Base-by-base conservation (phyloP, 805 yeast species). In the Yamadazyma takamatsuzukensis region DNA sequence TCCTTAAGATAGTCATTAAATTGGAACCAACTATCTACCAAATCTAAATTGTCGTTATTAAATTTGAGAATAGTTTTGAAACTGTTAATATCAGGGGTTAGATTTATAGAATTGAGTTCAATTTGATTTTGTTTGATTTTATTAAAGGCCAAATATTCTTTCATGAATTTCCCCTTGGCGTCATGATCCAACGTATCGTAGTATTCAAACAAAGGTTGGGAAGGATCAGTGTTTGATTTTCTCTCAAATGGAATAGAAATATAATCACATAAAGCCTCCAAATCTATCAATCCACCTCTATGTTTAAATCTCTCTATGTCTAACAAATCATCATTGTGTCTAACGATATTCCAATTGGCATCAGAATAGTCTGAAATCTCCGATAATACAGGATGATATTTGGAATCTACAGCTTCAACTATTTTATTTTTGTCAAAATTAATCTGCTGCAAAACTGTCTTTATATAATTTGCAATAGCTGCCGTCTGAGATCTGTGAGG, bases 101-200 rank as follows among this genome's bases (percentile, higher is more conserved):
- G 23, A 5, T 35, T 24, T 15, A 32, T 37, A 12, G 49, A 46
- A 21, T 49, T 37, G 2, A 39, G 33, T 35, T 64, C 71, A 2
- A 64, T 41, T 12, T 47, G 34, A n/a, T 47, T 34, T 33, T 64
- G 66, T 33, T 54, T 56, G 10, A 26, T 15, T 18, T 29, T 33
- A 38, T 54, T 54, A 43, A 47, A 55, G 3, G 29, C 30, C 11
- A 41, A 36, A 36, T 62, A 63, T 6, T 48, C 39, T 1, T 37
- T 19, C 47, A 56, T 38, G 32, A 64, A 64, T 4, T 29, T 21
- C 4, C 19, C 7, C 29, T 51, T 47, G 4, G 45, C 38, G 4
- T 17, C 29, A 3, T 29, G 32, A 1, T 36, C 18, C 7, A 40
- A 17, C 1, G 49, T 21, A 4, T 38, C 32, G 16, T 57, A 61